Evolutionary conservation across 139 green algal species (phyloP).

Genomic region (Medakamo hakoo): DNA sequence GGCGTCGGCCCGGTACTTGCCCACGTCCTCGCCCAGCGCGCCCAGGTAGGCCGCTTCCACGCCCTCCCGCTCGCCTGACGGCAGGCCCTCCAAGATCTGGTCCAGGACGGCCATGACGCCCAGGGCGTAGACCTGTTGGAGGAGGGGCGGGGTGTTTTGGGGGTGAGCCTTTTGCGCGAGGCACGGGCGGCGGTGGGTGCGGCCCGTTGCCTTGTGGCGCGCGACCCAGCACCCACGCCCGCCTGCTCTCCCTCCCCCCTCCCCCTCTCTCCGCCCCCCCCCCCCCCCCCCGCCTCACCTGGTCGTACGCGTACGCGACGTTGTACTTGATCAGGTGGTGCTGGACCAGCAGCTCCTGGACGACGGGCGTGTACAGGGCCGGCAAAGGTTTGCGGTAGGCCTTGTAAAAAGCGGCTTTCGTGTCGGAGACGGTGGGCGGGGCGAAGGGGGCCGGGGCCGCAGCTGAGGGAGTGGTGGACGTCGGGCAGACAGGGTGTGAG

Average conservation of each 20-base stretch:
- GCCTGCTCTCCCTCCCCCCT: no score
- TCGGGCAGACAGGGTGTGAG: no score
- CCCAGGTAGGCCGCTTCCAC: conserved; percentile 66
- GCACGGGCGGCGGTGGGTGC: no score
- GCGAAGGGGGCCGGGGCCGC: no score
- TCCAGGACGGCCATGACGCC: conserved; percentile 80
- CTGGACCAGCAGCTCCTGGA: conserved; percentile 85
- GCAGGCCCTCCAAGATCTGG: conserved; percentile 64
- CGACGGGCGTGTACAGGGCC: conserved; percentile 65
- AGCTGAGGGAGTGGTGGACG: no score
- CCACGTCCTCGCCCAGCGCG: conserved; percentile 57
- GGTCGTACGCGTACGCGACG: conserved; percentile 72
- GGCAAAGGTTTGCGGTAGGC: conserved; percentile 49
- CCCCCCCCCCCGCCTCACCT: no score
- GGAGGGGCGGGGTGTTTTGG: background rate
- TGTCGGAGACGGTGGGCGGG: conserved; percentile 41
- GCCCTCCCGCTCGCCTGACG: conserved; percentile 16
- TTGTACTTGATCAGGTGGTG: conserved; percentile 81
- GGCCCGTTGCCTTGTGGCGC: no score
- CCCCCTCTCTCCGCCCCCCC: no score
- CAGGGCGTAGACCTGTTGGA: conserved; percentile 60
- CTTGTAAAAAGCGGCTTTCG: conserved; percentile 33
- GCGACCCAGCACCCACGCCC: no score
- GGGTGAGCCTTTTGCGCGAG: no score
- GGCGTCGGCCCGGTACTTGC: conserved; percentile 41